These are phyloP conservation scores for Waltergamsia citrina DNA, from an alignment of 2,329 filamentous ascomycete genomes.

Conservation along the genomic window DNA sequence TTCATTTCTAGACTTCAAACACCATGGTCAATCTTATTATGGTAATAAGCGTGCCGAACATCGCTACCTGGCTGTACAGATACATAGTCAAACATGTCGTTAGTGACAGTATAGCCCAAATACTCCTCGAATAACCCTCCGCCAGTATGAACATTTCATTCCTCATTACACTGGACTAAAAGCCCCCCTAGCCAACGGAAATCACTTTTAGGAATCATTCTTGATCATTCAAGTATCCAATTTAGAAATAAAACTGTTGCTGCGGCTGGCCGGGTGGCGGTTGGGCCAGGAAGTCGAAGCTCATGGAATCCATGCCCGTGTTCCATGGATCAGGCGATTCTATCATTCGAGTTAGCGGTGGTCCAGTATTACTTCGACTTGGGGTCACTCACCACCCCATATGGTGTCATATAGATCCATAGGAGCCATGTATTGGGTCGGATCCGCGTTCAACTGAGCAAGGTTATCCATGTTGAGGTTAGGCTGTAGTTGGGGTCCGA, in stretches of 20 bases:
- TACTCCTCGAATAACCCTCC: no score
- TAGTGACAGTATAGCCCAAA: no score
- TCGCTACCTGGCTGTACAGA: no score
- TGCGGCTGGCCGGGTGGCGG: slow-evolving; percentile 45
- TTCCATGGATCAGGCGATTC: slow-evolving; percentile 53
- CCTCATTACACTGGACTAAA: no score
- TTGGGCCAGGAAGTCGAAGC: slow-evolving; percentile 51
- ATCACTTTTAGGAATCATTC: slow-evolving; percentile 1
- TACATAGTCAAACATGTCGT: no score
- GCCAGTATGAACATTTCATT: no score
- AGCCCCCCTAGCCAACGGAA: no score
- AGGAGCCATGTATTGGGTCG: slow-evolving; percentile 51
- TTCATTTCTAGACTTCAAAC: no score
- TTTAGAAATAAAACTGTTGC: slow-evolving; percentile 48
- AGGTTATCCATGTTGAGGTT: slow-evolving; percentile 32
- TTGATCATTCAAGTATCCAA: slow-evolving; percentile 19
- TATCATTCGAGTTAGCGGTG: slow-evolving; percentile 14
- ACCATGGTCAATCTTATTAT: no score
- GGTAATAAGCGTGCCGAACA: no score
- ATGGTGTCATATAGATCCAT: slow-evolving; percentile 62
- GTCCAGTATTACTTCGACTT: no score
- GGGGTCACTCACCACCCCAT: slow-evolving; percentile 48
- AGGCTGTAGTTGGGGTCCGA: slow-evolving; percentile 24
- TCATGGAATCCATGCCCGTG: slow-evolving; percentile 44
- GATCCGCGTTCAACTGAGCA: slow-evolving; percentile 42